Percentiles rank a stretch among this genome's conserved stretches.
These are phyloP conservation scores for Yamadazyma endophytica DNA, from an alignment of 805 yeast genomes.

Conservation along the genomic window DNA sequence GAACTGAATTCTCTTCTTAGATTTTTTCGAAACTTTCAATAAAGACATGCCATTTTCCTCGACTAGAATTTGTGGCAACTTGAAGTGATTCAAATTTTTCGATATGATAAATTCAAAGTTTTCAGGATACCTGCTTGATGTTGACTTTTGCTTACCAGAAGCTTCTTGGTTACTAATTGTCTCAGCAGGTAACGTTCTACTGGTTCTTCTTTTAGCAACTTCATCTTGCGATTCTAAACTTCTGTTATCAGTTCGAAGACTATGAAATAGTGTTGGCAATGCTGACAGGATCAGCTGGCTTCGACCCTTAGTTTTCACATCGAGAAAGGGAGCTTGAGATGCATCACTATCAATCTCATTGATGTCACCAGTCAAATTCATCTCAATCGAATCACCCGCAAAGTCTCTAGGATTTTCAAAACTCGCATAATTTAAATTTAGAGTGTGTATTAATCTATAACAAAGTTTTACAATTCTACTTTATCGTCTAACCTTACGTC, in stretches of 20 bases:
- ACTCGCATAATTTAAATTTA: background rate
- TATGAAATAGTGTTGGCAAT: conserved; percentile 18
- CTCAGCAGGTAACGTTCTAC: too few relatives aligned
- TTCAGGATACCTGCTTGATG: too few relatives aligned
- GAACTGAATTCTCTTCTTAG: conserved; percentile 56
- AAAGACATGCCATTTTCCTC: conserved; percentile 60
- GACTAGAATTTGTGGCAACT: conserved; percentile 44
- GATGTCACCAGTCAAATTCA: too few relatives aligned
- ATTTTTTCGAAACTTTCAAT: conserved; percentile 66
- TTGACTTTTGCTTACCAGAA: too few relatives aligned
- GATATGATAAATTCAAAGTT: too few relatives aligned
- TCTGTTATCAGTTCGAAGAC: conserved; percentile 13
- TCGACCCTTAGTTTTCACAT: conserved; percentile 1
- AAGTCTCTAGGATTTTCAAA: too few relatives aligned
- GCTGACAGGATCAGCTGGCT: conserved; percentile 17
- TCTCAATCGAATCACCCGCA: too few relatives aligned
- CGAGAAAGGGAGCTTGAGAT: conserved; percentile 2
- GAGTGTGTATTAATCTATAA: background rate
- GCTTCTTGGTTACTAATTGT: too few relatives aligned
- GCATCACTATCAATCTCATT: too few relatives aligned
- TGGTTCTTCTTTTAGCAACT: conserved; percentile 1
- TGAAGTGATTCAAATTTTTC: conserved; percentile 7
- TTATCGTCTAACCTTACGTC: conserved; percentile 65
- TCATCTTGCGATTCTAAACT: background rate
- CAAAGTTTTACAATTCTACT: conserved; percentile 15